These are phyloP conservation scores for Inonotus obliquus DNA, from an alignment of 1,284 basidiomycete genomes.

Conservation along the genomic window DNA sequence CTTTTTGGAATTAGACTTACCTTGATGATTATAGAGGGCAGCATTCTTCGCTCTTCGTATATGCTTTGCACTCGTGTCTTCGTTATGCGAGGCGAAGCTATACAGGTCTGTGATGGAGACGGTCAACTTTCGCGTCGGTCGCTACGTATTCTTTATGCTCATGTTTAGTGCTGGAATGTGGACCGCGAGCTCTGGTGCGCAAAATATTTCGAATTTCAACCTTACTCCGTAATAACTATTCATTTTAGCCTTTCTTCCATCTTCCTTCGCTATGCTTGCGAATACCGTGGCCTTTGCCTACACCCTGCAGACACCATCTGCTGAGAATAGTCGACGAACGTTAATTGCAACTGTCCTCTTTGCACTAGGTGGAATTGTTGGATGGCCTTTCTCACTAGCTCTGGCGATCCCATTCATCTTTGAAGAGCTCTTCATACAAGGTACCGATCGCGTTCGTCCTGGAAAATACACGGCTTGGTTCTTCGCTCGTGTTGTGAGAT, in stretches of 20 bases:
- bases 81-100: conserved; percentile 80
- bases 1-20: conserved; percentile 21
- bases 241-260: conserved; percentile 80
- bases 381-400: conserved; percentile 93
- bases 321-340: conserved; percentile 49
- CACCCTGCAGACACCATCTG: conserved; percentile 66
- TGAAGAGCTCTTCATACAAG: conserved; percentile 83
- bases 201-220: conserved; percentile 12
- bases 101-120: conserved; percentile 79
- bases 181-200: conserved; percentile 77
- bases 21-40: conserved; percentile 49
- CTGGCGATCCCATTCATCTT: conserved; percentile 86
- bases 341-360: conserved; percentile 66
- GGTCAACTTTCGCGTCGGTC: conserved; percentile 85
- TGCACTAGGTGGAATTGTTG: conserved; percentile 82
- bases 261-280: conserved; percentile 93
- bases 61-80: conserved; percentile 69
- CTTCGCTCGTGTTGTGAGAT: conserved; percentile 53
- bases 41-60: conserved; percentile 89
- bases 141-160: conserved; percentile 87
- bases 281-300: conserved; percentile 80
- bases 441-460: conserved; percentile 64
- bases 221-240: conserved; percentile 5
- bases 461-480: conserved; percentile 52
- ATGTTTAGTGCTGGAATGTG: conserved; percentile 90